Evolutionary conservation across 495 filamentous ascomycete species (phyloP).

Genomic region (Daldinia decipiens): DNA sequence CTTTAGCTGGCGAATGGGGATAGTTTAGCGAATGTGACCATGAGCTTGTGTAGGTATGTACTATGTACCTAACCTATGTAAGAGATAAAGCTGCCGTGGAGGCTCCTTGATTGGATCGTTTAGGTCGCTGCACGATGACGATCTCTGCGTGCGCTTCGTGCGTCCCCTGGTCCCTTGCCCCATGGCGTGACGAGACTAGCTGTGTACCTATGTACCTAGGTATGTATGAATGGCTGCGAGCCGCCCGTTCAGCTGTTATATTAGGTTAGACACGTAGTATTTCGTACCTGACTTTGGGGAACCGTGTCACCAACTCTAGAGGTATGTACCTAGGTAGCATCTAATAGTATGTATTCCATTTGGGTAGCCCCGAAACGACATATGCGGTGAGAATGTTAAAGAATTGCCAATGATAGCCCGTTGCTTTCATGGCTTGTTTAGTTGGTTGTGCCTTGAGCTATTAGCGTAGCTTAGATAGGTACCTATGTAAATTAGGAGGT

Average conservation of each 20-base stretch:
- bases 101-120: slow-evolving; percentile 40
- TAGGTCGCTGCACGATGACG: slow-evolving; percentile 41
- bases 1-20: slow-evolving; percentile 13
- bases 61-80: too few species aligned
- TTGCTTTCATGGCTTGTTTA: not conserved
- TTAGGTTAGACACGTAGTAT: not conserved
- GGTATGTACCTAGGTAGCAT: too few species aligned
- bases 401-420: not conserved
- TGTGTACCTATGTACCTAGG: too few species aligned
- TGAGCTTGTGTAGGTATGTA: slow-evolving; percentile 18
- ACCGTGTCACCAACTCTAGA: not conserved
- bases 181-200: slow-evolving; percentile 16
- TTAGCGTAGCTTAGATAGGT: not conserved
- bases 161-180: not conserved
- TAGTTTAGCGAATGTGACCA: slow-evolving; percentile 37
- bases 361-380: too few species aligned
- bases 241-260: too few species aligned
- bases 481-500: not conserved
- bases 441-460: not conserved
- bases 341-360: not conserved
- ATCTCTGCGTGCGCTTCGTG: slow-evolving; percentile 30
- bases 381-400: not conserved
- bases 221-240: too few species aligned
- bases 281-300: slow-evolving; percentile 2
- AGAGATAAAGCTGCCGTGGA: slow-evolving; percentile 28